phyloP scores from a whole-genome alignment of 192 early-diverging fungal genomes.

The Entrophospora sp. region DNA sequence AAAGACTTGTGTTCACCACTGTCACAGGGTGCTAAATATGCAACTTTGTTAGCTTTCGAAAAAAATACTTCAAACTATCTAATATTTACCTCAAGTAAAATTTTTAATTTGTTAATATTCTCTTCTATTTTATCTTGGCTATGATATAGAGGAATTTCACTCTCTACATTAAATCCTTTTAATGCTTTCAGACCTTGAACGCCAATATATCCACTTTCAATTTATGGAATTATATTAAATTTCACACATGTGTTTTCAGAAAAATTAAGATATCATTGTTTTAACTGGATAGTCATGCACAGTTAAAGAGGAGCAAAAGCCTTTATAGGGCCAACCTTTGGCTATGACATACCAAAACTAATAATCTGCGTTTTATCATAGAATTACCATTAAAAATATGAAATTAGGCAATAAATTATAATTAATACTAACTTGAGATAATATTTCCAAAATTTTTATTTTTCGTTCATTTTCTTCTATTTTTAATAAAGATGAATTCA shows the following conservation, averaged over 20 bases:
- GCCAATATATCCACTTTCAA: constrained; percentile 2
- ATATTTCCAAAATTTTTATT: too few relatives aligned
- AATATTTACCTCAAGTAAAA: background rate
- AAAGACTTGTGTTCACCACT: background rate
- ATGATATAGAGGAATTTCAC: background rate
- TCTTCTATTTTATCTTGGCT: background rate
- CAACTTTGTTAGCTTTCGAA: constrained; percentile 3
- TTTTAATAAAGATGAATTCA: too few relatives aligned
- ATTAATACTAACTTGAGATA: background rate
- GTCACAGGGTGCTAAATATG: background rate
- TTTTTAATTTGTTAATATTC: constrained; percentile 14
- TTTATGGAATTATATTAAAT: background rate
- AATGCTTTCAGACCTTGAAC: constrained; percentile 11
- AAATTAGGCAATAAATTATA: background rate
- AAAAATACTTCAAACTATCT: background rate
- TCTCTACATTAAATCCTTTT: constrained; percentile 3
- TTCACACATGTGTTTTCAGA: background rate
- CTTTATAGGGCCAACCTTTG: background rate
- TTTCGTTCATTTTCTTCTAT: too few relatives aligned
- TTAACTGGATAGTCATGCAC: constrained; percentile 13
- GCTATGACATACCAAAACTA: constrained; percentile 10
- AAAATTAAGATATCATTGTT: background rate
- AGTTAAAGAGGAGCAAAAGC: constrained; percentile 6
- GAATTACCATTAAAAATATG: background rate
- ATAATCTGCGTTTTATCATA: background rate